A percentile compares a stretch with the other conserved stretches of the same genome.
Conservation (phyloP, 2,329 filamentous ascomycete genomes). For the Kalmusia sp. region DNA sequence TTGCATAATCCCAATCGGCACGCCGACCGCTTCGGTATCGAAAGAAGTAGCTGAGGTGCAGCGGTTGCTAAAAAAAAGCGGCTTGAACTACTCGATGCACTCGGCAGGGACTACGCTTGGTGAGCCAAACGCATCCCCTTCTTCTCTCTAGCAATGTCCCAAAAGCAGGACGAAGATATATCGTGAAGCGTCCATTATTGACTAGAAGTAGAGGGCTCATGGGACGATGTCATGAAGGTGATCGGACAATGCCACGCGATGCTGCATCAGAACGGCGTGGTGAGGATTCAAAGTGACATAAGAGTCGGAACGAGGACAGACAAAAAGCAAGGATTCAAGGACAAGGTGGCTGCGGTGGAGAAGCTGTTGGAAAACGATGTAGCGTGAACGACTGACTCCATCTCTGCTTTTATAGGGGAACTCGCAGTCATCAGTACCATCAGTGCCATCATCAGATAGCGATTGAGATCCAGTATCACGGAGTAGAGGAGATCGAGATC, state of each 20-base stretch:
- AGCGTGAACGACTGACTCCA: conserved; percentile 25
- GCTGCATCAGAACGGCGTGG: conserved; percentile 47
- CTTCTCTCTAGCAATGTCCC: neutral
- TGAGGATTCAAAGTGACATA: conserved; percentile 86
- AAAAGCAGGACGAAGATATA: neutral
- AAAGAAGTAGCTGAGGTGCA: conserved; percentile 87
- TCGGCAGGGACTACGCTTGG: conserved; percentile 92
- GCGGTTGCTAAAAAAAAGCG: conserved; percentile 79
- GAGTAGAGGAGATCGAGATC: neutral
- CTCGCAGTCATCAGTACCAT: neutral
- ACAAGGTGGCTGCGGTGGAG: conserved; percentile 75
- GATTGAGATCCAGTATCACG: neutral
- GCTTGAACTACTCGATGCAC: conserved; percentile 87
- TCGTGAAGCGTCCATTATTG: neutral
- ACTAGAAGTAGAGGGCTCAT: conserved; percentile 74
- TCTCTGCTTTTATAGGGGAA: neutral
- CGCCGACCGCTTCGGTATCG: conserved; percentile 57
- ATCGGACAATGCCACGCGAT: conserved; percentile 50
- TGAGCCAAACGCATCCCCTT: conserved; percentile 46
- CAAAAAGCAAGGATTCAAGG: conserved; percentile 80
- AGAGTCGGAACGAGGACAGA: conserved; percentile 85
- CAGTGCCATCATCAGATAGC: neutral
- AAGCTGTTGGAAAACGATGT: conserved; percentile 54
- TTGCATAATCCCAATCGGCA: conserved; percentile 82
- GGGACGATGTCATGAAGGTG: conserved; percentile 81